Base-by-base conservation (phyloP, 805 yeast species). In the Cyberlindnera maclurae region DNA sequence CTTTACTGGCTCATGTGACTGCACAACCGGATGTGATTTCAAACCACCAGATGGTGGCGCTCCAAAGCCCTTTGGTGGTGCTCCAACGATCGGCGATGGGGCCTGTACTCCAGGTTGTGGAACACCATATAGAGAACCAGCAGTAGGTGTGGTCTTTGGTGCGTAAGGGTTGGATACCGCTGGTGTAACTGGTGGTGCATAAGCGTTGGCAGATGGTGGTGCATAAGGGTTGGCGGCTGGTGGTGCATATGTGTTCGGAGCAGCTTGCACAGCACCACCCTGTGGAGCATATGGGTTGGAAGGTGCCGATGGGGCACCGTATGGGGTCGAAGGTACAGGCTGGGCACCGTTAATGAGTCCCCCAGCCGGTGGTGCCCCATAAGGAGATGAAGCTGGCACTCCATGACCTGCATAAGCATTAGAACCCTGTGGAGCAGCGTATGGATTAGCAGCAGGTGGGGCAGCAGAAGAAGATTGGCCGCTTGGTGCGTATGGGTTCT, bases 191-290 rank as follows among this genome's bases (percentile, higher is more conserved):
- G 40, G 48, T 26, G 56, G 51, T 24, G 53, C 50, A 31, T 42
- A 42, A 15, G 57, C 53, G 15, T 63, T 57, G 22, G 64, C 51
- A 11, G 62, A 54, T 26, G 41, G 40, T n/a, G 44, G 43, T 26
- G n/a, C n/a, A n/a, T n/a, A n/a, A n/a, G n/a, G n/a, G n/a, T 45
- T 27, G 15, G 44, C 37, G 22, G 54, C 50, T 22, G 42, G 44
- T 26, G 56, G 49, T 10, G 69, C 71, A 43, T 65, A 68, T 32
- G 72, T 67, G 46, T 64, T 63, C 38, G 46, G 37, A 16, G 63
- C 58, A 10, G 48, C 45, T 22, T 55, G 47, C 2, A 49, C 37
- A 28, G 41, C 39, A 13, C 26, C 26, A 10, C 46, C 28, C 32
- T 43, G 45, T 16, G 49, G 27, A 9, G 71, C 72, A 40, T 64